phyloP scores from a whole-genome alignment of 148 eudicot genomes.

The Silene uniflora region DNA sequence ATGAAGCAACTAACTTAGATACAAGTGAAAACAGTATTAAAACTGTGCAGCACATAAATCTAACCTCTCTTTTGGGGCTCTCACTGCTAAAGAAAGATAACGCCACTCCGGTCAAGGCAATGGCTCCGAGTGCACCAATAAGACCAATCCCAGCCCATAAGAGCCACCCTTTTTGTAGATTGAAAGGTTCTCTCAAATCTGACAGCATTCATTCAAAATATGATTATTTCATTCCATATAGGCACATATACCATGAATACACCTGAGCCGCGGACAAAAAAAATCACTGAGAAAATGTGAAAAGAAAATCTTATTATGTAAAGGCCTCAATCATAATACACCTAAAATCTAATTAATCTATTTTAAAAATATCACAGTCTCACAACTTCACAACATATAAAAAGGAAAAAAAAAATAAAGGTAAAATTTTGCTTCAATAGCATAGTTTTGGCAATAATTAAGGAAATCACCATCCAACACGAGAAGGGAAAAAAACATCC shows the following conservation, averaged over 20 bases:
- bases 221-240: conserved; percentile 14
- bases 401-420: no score
- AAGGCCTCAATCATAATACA: background rate
- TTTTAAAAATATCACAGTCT: background rate
- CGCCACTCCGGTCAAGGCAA: conserved; percentile 69
- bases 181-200: conserved; percentile 82
- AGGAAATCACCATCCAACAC: no score
- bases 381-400: no score
- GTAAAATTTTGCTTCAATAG: no score
- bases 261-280: background rate
- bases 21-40: background rate
- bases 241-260: background rate
- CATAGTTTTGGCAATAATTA: no score
- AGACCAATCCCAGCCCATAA: conserved; percentile 91
- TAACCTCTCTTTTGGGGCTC: conserved; percentile 84
- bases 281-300: background rate
- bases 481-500: no score
- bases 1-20: background rate
- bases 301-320: background rate
- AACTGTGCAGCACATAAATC: conserved; percentile 22
- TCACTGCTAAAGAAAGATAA: conserved; percentile 67
- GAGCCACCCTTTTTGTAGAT: conserved; percentile 86
- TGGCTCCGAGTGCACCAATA: conserved; percentile 60
- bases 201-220: conserved; percentile 25
- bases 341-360: background rate